These are phyloP conservation scores for Globisporangium middletonii DNA, from an alignment of 352 stramenopile genomes.

Conservation along the genomic window DNA sequence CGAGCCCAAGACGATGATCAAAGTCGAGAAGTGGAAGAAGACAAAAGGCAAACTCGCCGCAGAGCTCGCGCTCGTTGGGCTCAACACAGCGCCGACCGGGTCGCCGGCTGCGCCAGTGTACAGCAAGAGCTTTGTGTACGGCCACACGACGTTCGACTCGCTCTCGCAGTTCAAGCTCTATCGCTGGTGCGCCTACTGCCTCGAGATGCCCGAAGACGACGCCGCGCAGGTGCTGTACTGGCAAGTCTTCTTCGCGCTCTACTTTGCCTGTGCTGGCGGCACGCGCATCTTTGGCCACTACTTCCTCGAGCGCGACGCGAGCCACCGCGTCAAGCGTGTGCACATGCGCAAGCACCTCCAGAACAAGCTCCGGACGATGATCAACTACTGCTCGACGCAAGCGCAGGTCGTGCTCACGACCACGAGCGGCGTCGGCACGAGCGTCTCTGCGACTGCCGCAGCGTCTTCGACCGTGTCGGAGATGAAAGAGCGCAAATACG, in stretches of 20 bases:
- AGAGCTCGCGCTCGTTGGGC: conserved; percentile 29
- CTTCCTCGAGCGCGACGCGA: conserved; percentile 42
- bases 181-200: conserved; percentile 59
- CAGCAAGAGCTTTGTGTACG: conserved; percentile 23
- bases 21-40: conserved; percentile 74
- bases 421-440: conserved; percentile 12
- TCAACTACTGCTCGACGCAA: conserved; percentile 60
- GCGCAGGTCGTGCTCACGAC: conserved; percentile 52
- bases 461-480: conserved; percentile 10
- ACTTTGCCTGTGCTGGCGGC: conserved; percentile 50
- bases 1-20: conserved; percentile 72
- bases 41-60: conserved; percentile 44
- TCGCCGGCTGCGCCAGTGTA: conserved; percentile 13
- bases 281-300: conserved; percentile 53
- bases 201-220: conserved; percentile 48
- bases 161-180: conserved; percentile 63
- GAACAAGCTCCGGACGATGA: conserved; percentile 42
- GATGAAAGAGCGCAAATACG: conserved; percentile 44
- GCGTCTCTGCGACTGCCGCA: background rate
- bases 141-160: conserved; percentile 52
- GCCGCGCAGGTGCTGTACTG: conserved; percentile 54
- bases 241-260: conserved; percentile 67
- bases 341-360: conserved; percentile 50
- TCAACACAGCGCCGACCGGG: conserved; percentile 17
- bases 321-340: conserved; percentile 28